Evolutionary conservation across 306 rosid species (phyloP).

Genomic region (Pueraria montana): DNA sequence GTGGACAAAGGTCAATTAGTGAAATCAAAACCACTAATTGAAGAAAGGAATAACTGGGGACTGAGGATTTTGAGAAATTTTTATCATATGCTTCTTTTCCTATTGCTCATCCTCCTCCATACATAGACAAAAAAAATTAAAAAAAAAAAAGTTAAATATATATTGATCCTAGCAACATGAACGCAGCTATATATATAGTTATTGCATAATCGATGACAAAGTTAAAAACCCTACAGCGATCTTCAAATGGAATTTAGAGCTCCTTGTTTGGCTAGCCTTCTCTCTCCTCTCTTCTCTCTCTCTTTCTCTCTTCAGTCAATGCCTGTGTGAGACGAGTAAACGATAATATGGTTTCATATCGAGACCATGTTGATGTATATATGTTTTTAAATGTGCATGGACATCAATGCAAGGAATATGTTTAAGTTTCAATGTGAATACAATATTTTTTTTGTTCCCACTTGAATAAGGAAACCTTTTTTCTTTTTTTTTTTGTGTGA

Average conservation of each 20-base stretch:
- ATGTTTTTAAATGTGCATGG: slow-evolving; percentile 50
- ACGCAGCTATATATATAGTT: neutral
- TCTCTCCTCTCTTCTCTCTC: neutral
- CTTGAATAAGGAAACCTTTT: slow-evolving; percentile 29
- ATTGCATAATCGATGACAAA: slow-evolving; percentile 19
- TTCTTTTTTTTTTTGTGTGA: slow-evolving; percentile 8
- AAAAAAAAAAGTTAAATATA: slow-evolving; percentile 21
- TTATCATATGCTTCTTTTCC: slow-evolving; percentile 30
- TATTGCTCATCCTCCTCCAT: slow-evolving; percentile 36
- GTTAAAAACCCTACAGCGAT: slow-evolving; percentile 36
- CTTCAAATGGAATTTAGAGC: slow-evolving; percentile 47
- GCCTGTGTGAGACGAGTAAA: slow-evolving; percentile 42
- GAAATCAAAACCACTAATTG: slow-evolving; percentile 8
- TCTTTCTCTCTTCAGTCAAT: slow-evolving; percentile 2
- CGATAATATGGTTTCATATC: slow-evolving; percentile 39
- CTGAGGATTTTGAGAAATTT: slow-evolving; percentile 9
- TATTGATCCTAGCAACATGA: slow-evolving; percentile 34
- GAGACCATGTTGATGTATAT: slow-evolving; percentile 25
- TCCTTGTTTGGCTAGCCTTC: slow-evolving; percentile 21
- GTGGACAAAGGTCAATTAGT: neutral
- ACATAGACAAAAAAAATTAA: slow-evolving; percentile 5
- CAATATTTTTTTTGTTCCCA: slow-evolving; percentile 43
- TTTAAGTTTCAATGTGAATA: slow-evolving; percentile 52
- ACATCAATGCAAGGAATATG: slow-evolving; percentile 47
- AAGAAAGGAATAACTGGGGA: slow-evolving; percentile 20